phyloP scores from a whole-genome alignment of 345 rosid genomes.

The Gynandropsis gynandra region DNA sequence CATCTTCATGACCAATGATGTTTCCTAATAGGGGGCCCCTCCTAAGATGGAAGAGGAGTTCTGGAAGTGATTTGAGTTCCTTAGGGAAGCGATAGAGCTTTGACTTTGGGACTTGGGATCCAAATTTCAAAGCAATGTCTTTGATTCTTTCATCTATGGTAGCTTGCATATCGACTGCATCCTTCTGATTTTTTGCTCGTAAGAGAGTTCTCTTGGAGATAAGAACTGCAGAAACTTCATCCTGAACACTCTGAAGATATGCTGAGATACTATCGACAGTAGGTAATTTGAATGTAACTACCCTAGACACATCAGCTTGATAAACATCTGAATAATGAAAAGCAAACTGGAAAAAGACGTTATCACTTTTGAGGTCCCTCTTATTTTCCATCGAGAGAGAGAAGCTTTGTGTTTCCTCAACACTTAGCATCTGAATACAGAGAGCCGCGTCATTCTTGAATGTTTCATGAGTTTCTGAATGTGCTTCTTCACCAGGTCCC shows the following conservation, averaged over 20 bases:
- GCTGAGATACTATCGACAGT: slow-evolving; percentile 81
- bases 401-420: slow-evolving; percentile 95
- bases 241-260: slow-evolving; percentile 74
- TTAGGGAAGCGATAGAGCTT: slow-evolving; percentile 77
- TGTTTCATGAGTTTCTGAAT: slow-evolving; percentile 56
- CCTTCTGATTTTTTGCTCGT: slow-evolving; percentile 53
- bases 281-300: slow-evolving; percentile 71
- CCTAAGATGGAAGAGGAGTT: slow-evolving; percentile 83
- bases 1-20: slow-evolving; percentile 97
- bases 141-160: slow-evolving; percentile 88
- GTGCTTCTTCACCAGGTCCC: slow-evolving; percentile 98
- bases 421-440: slow-evolving; percentile 72
- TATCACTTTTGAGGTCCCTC: slow-evolving; percentile 65
- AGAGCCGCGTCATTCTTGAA: slow-evolving; percentile 65
- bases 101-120: slow-evolving; percentile 75
- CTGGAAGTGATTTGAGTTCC: slow-evolving; percentile 73
- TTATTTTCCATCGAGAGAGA: slow-evolving; percentile 77
- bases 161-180: slow-evolving; percentile 63
- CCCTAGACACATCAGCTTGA: slow-evolving; percentile 82
- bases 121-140: slow-evolving; percentile 72
- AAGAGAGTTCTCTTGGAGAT: slow-evolving; percentile 86
- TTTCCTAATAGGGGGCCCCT: slow-evolving; percentile 90
- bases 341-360: slow-evolving; percentile 74
- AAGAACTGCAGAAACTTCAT: slow-evolving; percentile 82
- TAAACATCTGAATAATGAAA: slow-evolving; percentile 70